These are phyloP conservation scores for Vicia faba DNA, from an alignment of 306 rosid species.

Conservation along the genomic window DNA sequence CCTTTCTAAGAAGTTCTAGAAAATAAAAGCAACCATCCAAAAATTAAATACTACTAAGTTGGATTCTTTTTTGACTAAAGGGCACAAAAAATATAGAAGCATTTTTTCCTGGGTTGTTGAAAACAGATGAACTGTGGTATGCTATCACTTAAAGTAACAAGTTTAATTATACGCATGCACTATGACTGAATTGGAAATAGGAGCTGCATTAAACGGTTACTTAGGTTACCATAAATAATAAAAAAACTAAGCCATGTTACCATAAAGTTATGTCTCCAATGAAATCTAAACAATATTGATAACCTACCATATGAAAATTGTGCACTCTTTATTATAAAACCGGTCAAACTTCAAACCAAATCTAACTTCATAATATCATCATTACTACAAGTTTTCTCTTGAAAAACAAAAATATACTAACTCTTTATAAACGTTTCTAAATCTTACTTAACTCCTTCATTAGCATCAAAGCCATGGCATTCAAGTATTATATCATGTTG, in stretches of 20 bases:
- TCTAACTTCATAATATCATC: constrained; percentile 39
- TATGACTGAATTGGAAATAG: constrained; percentile 9
- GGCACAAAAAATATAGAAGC: background rate
- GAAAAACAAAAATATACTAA: background rate
- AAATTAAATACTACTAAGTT: background rate
- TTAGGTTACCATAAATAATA: constrained; percentile 26
- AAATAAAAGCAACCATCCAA: too few species aligned
- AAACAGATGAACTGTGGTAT: constrained; percentile 30
- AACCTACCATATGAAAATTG: constrained; percentile 59
- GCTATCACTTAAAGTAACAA: constrained; percentile 5
- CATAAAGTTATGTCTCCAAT: constrained; percentile 36
- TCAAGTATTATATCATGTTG: constrained; percentile 33
- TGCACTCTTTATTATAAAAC: constrained; percentile 1
- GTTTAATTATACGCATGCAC: background rate
- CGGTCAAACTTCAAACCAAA: constrained; percentile 91
- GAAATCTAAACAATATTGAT: constrained; percentile 55
- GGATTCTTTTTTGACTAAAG: constrained; percentile 20
- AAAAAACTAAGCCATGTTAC: constrained; percentile 28
- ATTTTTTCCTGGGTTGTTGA: constrained; percentile 41
- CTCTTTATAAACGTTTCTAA: constrained; percentile 42
- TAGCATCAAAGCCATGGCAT: constrained; percentile 45
- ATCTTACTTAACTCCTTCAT: constrained; percentile 28
- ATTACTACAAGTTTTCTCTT: constrained; percentile 49
- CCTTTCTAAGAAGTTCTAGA: too few species aligned
- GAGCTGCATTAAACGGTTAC: constrained; percentile 17